Evolutionary conservation across 1,284 basidiomycete genomes (phyloP).

Genomic region (Pterulicium gracile): DNA sequence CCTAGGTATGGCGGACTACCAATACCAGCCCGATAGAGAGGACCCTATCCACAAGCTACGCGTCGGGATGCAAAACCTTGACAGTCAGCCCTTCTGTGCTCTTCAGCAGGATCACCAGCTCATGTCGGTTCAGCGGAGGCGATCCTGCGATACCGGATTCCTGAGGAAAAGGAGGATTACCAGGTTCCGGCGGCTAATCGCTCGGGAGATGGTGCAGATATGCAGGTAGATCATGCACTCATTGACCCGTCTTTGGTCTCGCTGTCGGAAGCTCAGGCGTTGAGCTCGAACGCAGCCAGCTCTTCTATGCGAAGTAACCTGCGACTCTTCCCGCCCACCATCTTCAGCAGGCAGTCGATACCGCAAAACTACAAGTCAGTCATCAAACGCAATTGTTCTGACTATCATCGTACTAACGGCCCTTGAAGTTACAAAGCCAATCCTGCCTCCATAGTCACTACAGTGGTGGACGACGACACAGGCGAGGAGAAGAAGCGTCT

Average conservation of each 20-base stretch:
- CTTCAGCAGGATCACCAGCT: too few relatives aligned
- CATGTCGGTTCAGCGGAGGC: too few relatives aligned
- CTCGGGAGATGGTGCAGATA: too few relatives aligned
- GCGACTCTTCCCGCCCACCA: slow-evolving; percentile 69
- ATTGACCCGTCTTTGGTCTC: too few relatives aligned
- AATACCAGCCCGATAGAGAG: slow-evolving; percentile 65
- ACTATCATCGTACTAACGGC: neutral
- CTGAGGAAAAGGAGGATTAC: slow-evolving; percentile 58
- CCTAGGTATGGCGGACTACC: slow-evolving; percentile 85
- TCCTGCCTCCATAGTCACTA: slow-evolving; percentile 57
- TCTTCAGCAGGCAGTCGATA: slow-evolving; percentile 72
- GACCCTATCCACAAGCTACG: slow-evolving; percentile 66
- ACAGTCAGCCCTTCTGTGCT: slow-evolving; percentile 67
- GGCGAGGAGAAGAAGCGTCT: slow-evolving; percentile 74
- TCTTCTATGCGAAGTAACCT: slow-evolving; percentile 38
- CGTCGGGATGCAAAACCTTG: slow-evolving; percentile 63
- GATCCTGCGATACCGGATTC: slow-evolving; percentile 57
- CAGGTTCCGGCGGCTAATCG: slow-evolving; percentile 23
- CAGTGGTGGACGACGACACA: slow-evolving; percentile 56
- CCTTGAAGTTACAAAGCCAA: slow-evolving; percentile 63
- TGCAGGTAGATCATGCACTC: too few relatives aligned
- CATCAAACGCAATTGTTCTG: neutral
- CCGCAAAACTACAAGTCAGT: slow-evolving; percentile 71
- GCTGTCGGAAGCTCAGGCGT: slow-evolving; percentile 8
- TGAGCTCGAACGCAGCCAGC: slow-evolving; percentile 8